Percentiles rank a stretch among this genome's conserved stretches.
Conservation (phyloP, 108 stramenopile genomes). For the Nitzschia sp. region DNA sequence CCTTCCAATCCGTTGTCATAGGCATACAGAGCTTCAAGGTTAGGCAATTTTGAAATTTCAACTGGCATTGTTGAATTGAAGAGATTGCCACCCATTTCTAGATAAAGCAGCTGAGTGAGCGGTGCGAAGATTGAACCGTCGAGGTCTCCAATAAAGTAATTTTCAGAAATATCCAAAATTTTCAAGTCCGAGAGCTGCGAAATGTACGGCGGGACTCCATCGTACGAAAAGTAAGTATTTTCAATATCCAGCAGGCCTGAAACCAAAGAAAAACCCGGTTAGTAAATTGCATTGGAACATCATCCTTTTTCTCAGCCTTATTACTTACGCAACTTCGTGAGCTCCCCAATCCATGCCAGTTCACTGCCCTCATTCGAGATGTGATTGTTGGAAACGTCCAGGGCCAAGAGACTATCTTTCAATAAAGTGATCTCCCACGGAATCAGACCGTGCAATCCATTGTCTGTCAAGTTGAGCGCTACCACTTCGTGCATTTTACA, state of each 20-base stretch:
- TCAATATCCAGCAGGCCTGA: slow-evolving; percentile 21
- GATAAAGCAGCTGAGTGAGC: slow-evolving; percentile 18
- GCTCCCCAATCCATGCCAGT: slow-evolving; percentile 42
- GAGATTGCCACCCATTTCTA: slow-evolving; percentile 36
- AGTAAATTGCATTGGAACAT: neutral
- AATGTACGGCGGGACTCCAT: slow-evolving; percentile 33
- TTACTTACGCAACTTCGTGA: slow-evolving; percentile 32
- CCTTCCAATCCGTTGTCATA: slow-evolving; percentile 33
- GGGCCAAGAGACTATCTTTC: neutral
- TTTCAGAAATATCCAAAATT: slow-evolving; percentile 21
- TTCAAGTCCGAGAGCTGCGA: slow-evolving; percentile 19
- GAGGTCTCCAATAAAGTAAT: slow-evolving; percentile 4
- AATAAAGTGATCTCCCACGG: slow-evolving; percentile 33
- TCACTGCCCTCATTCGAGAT: slow-evolving; percentile 36
- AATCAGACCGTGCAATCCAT: slow-evolving; percentile 35
- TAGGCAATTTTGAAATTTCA: slow-evolving; percentile 26
- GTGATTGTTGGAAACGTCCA: slow-evolving; percentile 19
- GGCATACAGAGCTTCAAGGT: slow-evolving; percentile 35
- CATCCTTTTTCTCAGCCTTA: neutral
- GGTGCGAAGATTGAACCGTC: slow-evolving; percentile 13
- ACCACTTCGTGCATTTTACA: slow-evolving; percentile 40
- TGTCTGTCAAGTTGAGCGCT: slow-evolving; percentile 29
- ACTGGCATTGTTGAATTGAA: slow-evolving; percentile 33
- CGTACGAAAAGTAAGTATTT: slow-evolving; percentile 21
- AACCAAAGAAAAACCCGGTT: neutral